A percentile compares a stretch with the other conserved stretches of the same genome.
Conservation (phyloP, 257 asterid species). For the Penstemon eatonii region DNA sequence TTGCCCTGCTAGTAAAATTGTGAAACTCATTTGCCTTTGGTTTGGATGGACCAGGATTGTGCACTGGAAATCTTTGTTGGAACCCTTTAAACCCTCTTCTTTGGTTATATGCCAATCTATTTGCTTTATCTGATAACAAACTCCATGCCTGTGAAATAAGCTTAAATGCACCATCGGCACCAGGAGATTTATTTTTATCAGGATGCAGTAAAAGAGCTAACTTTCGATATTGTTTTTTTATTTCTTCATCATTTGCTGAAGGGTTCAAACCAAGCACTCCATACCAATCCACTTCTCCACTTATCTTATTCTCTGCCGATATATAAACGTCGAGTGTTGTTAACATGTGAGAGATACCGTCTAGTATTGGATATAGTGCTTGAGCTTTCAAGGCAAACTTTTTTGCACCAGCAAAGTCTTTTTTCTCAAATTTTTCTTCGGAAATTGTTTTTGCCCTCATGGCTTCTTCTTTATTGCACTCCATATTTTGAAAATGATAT, state of each 20-base stretch:
- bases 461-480: slow-evolving; percentile 50
- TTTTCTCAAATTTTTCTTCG: slow-evolving; percentile 49
- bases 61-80: slow-evolving; percentile 27
- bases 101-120: slow-evolving; percentile 53
- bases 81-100: slow-evolving; percentile 32
- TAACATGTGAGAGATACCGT: slow-evolving; percentile 61
- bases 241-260: slow-evolving; percentile 41
- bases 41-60: slow-evolving; percentile 30
- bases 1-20: too few species aligned
- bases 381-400: slow-evolving; percentile 60
- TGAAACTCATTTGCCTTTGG: slow-evolving; percentile 25
- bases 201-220: slow-evolving; percentile 42
- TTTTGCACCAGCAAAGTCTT: slow-evolving; percentile 51
- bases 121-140: slow-evolving; percentile 45
- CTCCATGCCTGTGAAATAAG: slow-evolving; percentile 64
- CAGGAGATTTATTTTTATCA: slow-evolving; percentile 48
- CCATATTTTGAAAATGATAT: slow-evolving; percentile 31
- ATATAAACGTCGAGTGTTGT: slow-evolving; percentile 54
- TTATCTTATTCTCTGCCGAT: slow-evolving; percentile 53
- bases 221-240: slow-evolving; percentile 61
- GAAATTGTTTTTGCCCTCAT: slow-evolving; percentile 48
- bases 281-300: slow-evolving; percentile 61
- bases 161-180: slow-evolving; percentile 77
- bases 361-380: slow-evolving; percentile 55
- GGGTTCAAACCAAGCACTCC: slow-evolving; percentile 54